Percentiles rank a stretch among this genome's conserved stretches.
phyloP scores from a whole-genome alignment of 768 basidiomycete species.

The Leccinum subtestaceum region DNA sequence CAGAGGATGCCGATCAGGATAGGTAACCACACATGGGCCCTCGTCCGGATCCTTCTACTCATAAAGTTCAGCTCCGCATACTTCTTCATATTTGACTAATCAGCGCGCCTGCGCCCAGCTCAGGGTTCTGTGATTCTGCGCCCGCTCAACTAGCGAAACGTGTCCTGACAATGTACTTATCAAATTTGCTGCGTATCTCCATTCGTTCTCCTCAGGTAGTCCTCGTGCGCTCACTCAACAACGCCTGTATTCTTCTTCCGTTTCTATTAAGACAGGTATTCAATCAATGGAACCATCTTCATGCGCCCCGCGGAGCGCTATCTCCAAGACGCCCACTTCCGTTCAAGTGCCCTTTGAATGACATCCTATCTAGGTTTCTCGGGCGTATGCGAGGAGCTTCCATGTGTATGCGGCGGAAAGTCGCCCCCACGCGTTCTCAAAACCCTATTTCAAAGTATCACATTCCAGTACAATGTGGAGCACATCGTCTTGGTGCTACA shows the following conservation, averaged over 20 bases:
- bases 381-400: constrained; percentile 37
- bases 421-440: constrained; percentile 53
- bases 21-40: not conserved
- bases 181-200: not conserved
- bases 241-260: not conserved
- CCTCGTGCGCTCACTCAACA: not conserved
- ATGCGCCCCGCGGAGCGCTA: constrained; percentile 8
- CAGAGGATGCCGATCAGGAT: constrained; percentile 70
- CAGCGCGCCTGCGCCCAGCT: no score
- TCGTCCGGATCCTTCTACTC: not conserved
- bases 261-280: not conserved
- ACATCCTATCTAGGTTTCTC: constrained; percentile 44
- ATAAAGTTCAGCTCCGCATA: constrained; percentile 50
- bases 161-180: constrained; percentile 2
- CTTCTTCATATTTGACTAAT: constrained; percentile 28
- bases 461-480: constrained; percentile 3
- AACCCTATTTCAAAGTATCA: constrained; percentile 37
- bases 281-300: constrained; percentile 45
- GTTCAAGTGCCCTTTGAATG: constrained; percentile 37
- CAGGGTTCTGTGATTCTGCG: constrained; percentile 48
- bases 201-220: not conserved
- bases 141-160: constrained; percentile 58
- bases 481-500: constrained; percentile 32
- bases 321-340: constrained; percentile 8
- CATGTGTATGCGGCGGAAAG: constrained; percentile 26